Conservation (phyloP, 164 flowering plant species). For the Kingdonia uniflora region DNA sequence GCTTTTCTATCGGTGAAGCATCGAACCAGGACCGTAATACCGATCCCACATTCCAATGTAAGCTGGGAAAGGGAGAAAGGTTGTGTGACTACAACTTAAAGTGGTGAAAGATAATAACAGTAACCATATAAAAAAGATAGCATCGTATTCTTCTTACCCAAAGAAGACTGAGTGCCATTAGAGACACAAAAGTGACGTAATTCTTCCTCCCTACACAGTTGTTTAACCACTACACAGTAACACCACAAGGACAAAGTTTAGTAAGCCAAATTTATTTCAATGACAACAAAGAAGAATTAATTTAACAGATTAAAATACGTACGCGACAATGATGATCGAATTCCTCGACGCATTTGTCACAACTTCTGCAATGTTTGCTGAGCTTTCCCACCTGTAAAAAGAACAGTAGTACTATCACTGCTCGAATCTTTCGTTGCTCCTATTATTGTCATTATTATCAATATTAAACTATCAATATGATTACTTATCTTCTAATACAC, state of each 20-base stretch:
- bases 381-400: constrained; percentile 60
- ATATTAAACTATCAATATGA: too few species aligned
- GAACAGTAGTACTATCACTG: neutral
- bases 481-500: too few species aligned
- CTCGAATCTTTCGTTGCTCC: neutral
- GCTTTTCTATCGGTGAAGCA: constrained; percentile 56
- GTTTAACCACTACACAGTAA: constrained; percentile 65
- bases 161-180: constrained; percentile 69
- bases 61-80: constrained; percentile 32
- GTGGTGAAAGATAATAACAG: neutral
- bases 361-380: constrained; percentile 89
- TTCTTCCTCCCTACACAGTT: constrained; percentile 88
- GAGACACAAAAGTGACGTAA: constrained; percentile 60
- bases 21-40: constrained; percentile 61
- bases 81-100: neutral
- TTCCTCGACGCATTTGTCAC: constrained; percentile 90
- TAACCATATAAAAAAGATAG: neutral
- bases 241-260: constrained; percentile 5
- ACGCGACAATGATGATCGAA: constrained; percentile 97
- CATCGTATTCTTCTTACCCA: constrained; percentile 44
- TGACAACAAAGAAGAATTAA: neutral
- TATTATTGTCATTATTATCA: neutral
- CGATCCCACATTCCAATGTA: constrained; percentile 56
- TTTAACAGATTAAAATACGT: constrained; percentile 11
- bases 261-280: neutral